Evolutionary conservation across 2,329 filamentous ascomycete species (phyloP), one percentile per base, ranked within the genome.

Genomic region (Fusarium sarcochroum): DNA sequence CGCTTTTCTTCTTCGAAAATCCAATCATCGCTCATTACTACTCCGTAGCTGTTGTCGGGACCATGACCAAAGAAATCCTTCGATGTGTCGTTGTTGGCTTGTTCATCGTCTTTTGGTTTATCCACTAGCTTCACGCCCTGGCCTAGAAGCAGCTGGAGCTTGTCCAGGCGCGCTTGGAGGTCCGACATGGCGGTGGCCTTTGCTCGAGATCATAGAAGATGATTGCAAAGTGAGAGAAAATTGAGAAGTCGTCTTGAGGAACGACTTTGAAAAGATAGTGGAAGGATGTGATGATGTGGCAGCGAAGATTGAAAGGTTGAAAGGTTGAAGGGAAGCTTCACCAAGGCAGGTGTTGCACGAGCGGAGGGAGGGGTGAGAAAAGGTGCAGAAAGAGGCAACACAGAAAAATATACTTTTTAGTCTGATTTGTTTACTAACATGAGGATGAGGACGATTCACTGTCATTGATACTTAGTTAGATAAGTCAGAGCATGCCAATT

Each of bases 111-210:
- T 20, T 58, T 41, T 7, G 47, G 32, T 2, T 20, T 57, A n/a
- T 72, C 69, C 3, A 48, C 55, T 15, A 74, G 47, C 23, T 58
- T 60, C 5, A 74, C 71, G 7, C 45, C 53, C 30, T 70, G 61
- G 17, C 72, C 73, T 17, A 76, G 49, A 25, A 71, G 38, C 7
- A 21, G 42, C 42, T 66, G 68, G 20, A 76, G 68, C 55, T 44
- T 62, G 62, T 70, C 63, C 23, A 76, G 45, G 13, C 71, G 75
- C 32, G 44, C 42, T n/a, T 70, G 45, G 10, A 60, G 48, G 13
- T 52, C 58, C 6, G 71, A 44, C 73, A 76, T 76, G 41, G 7
- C 40, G 27, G 44, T 15, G 42, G 37, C n/a, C 32, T 30, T n/a
- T 15, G 8, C 2, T 30, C 27, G 32, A 11, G n/a, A 25, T 25